These are phyloP conservation scores for Senna siamea DNA, from an alignment of 306 rosid genomes.

Conservation along the genomic window DNA sequence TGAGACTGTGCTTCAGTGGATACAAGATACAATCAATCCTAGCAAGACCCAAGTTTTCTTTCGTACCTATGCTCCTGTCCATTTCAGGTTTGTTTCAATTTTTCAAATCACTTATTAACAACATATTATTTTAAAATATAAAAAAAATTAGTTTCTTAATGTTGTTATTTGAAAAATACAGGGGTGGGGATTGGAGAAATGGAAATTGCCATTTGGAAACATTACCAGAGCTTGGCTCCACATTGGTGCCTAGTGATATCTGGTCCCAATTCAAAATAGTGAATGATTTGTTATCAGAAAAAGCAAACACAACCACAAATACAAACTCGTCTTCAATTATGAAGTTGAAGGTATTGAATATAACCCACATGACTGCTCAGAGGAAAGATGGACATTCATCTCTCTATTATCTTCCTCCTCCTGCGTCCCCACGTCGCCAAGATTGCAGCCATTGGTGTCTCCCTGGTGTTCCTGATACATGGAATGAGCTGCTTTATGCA, in stretches of 20 bases:
- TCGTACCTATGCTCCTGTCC: constrained; percentile 81
- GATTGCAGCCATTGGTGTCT: constrained; percentile 99
- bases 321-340: constrained; percentile 34
- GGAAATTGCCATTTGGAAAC: constrained; percentile 81
- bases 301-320: constrained; percentile 17
- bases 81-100: constrained; percentile 69
- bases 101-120: too few relatives aligned
- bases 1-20: constrained; percentile 71
- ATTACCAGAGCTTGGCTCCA: constrained; percentile 73
- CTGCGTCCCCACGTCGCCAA: constrained; percentile 65
- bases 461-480: constrained; percentile 91
- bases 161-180: too few relatives aligned
- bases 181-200: constrained; percentile 90
- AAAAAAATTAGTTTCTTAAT: too few relatives aligned
- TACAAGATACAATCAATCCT: constrained; percentile 53
- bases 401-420: constrained; percentile 62
- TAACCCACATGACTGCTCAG: constrained; percentile 66
- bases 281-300: constrained; percentile 44
- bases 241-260: constrained; percentile 59
- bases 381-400: constrained; percentile 93
- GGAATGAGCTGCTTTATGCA: constrained; percentile 91
- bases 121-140: too few relatives aligned
- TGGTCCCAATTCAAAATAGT: constrained; percentile 67
- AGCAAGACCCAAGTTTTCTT: constrained; percentile 72
- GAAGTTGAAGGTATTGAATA: constrained; percentile 59